Evolutionary conservation across 2,329 filamentous ascomycete species (phyloP), one percentile per base, ranked within the genome.

Genomic region (Penicillium sp.): DNA sequence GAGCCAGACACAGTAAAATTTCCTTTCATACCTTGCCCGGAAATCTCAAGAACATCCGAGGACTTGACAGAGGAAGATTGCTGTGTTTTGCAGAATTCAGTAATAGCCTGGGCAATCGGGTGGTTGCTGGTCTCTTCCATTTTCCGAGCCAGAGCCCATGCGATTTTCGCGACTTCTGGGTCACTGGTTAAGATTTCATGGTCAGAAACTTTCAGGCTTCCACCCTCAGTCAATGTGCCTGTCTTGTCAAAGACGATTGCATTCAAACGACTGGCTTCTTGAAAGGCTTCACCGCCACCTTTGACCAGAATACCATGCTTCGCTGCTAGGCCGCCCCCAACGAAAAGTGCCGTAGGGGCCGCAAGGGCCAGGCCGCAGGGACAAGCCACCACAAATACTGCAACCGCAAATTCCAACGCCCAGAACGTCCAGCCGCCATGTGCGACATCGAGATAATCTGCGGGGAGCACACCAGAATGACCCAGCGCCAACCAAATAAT

Each of bases 191-290:
- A 60, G 15, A 73, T 48, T 49, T 72, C 69, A 55, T 78, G 70
- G 17, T 80, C 74, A 5, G 77, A 77, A 1, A 83, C 76, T 39
- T 70, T 72, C 22, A 80, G 73, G 40, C 78, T 76, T n/a, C 76
- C 78, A 17, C 79, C 79, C 59, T 84, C 73, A 0, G 88, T 93
- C 51, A 94, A 72, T 0, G 88, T 94, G 1, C 88, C 88, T 0
- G 88, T 94, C 75, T 94, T 93, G 75, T 94, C 88, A 64, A 94
- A 93, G 1, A 93, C 85, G 34, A 93, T 82, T 45, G 83, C 84
- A 64, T 88, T 82, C 39, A 90, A 76, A 10, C 79, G 80, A 64
- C 85, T 89, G 4, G 87, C 87, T 70, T 88, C 88, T 65, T 91
- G 86, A 63, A 93, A 91, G 0, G 87, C 88, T 64, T 90, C 86